These are phyloP conservation scores for Epichloe brachyelytri DNA, from an alignment of 2,329 filamentous ascomycete species.

Conservation along the genomic window DNA sequence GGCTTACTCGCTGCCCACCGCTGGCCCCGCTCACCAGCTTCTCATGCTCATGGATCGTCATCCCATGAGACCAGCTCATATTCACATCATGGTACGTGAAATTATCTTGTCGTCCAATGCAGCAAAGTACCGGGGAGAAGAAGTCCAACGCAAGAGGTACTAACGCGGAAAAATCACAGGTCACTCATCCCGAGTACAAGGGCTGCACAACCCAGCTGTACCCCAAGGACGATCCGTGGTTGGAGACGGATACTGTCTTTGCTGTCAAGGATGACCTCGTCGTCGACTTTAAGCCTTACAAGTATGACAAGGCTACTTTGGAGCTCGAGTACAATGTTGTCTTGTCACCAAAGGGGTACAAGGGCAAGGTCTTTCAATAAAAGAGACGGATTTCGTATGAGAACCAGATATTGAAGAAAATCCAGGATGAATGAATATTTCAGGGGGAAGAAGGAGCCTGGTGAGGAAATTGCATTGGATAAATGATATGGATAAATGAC, in stretches of 20 bases:
- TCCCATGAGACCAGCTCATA: conserved; percentile 36
- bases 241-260: conserved; percentile 35
- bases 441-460: not conserved
- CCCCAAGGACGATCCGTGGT: conserved; percentile 52
- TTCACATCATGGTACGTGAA: conserved; percentile 34
- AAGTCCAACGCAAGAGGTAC: too few relatives aligned
- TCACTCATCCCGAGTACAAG: conserved; percentile 52
- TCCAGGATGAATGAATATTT: too few relatives aligned
- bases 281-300: conserved; percentile 34
- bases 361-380: conserved; percentile 19
- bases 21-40: conserved; percentile 35
- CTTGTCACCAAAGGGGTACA: conserved; percentile 31
- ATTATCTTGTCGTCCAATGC: too few relatives aligned
- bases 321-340: conserved; percentile 31
- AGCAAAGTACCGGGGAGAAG: too few relatives aligned
- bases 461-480: not conserved
- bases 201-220: conserved; percentile 67
- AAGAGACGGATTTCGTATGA: too few relatives aligned
- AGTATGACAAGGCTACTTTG: conserved; percentile 23
- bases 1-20: conserved; percentile 56
- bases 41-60: conserved; percentile 34
- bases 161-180: conserved; percentile 12
- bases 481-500: not conserved
- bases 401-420: too few relatives aligned
- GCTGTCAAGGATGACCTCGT: conserved; percentile 41